A percentile compares a stretch with the other conserved stretches of the same genome.
phyloP scores from a whole-genome alignment of 192 early-diverging fungal genomes.

The Pilobolus umbonatus region DNA sequence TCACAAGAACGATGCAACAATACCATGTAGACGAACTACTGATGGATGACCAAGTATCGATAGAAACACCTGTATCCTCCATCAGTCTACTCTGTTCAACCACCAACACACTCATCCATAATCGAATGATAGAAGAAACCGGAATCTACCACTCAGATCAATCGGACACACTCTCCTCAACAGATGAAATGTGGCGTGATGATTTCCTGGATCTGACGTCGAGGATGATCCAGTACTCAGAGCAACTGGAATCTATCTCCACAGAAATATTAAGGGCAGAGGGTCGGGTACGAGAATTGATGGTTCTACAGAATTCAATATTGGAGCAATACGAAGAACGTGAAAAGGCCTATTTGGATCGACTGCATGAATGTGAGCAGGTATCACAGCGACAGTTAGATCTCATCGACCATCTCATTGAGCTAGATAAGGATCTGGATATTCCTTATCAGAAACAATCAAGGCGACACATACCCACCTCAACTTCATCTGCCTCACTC shows the following conservation, averaged over 20 bases:
- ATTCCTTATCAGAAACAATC: neutral
- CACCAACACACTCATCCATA: neutral
- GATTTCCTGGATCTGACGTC: slow-evolving; percentile 21
- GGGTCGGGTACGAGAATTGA: slow-evolving; percentile 17
- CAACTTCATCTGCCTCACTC: too few species aligned
- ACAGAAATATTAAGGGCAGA: slow-evolving; percentile 21
- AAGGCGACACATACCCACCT: neutral
- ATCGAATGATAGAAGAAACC: neutral
- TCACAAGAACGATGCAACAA: too few species aligned
- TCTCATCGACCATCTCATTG: slow-evolving; percentile 18
- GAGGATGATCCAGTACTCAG: slow-evolving; percentile 20
- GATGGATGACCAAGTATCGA: neutral
- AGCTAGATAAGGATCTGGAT: slow-evolving; percentile 12
- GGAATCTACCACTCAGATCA: neutral
- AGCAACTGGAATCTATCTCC: slow-evolving; percentile 26
- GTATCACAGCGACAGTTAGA: slow-evolving; percentile 9
- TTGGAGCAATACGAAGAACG: slow-evolving; percentile 14
- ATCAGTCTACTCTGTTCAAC: neutral
- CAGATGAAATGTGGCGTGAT: slow-evolving; percentile 18
- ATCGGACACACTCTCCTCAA: too few species aligned
- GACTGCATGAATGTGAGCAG: slow-evolving; percentile 13
- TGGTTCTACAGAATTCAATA: slow-evolving; percentile 9
- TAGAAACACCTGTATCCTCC: neutral
- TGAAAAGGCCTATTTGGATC: slow-evolving; percentile 20
- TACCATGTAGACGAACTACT: too few species aligned